Base-by-base conservation (phyloP, 768 basidiomycete species). In the Gyrodon lividus region DNA sequence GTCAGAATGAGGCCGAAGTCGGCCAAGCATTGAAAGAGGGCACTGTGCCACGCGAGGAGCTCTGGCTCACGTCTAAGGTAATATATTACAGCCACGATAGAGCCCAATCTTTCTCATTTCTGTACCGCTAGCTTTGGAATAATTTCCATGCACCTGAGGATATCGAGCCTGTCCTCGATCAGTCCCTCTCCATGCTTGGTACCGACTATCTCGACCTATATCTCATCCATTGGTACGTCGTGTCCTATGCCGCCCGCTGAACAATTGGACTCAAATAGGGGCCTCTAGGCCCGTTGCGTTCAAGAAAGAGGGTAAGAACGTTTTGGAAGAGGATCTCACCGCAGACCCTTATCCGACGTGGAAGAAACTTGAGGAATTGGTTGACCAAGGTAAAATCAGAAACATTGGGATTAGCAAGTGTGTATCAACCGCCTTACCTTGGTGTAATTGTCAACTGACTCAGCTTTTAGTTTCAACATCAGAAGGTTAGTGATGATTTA, bases 391-490 rank as follows among this genome's bases (percentile, higher is more conserved):
- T 20, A 87, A 90, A 64, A 71, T 87, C 38, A 78, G 78, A 63
- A 86, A 89, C 58, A 92, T 92, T 48, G 91, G 91, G 38, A 74
- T 92, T 38, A 88, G 86, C 86, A 93, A 93, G 86, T 86, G 51
- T 52, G 77, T 55, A 6, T 16, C 5, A 13, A 37, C 5, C 20
- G 43, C 4, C 3, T 37, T 43, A 13, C 23, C 47, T 20, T 22
- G n/a, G 46, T 34, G 28, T 34, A 4, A 9, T 44, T 1, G 22
- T 20, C 52, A 20, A 50, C 16, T n/a, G 5, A 24, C 22, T 19
- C 23, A 38, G 4, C 16, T 23, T 23, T 3, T 50, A 81, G 77
- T 66, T 88, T 88, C 71, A 87, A 84, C 63, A 75, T 84, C 51
- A 75, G 80, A 51, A 76, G 69, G 70, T 70, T 51, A 40, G 44